phyloP scores from a whole-genome alignment of 106 monocot genomes.

The Xerophyta viscosa region DNA sequence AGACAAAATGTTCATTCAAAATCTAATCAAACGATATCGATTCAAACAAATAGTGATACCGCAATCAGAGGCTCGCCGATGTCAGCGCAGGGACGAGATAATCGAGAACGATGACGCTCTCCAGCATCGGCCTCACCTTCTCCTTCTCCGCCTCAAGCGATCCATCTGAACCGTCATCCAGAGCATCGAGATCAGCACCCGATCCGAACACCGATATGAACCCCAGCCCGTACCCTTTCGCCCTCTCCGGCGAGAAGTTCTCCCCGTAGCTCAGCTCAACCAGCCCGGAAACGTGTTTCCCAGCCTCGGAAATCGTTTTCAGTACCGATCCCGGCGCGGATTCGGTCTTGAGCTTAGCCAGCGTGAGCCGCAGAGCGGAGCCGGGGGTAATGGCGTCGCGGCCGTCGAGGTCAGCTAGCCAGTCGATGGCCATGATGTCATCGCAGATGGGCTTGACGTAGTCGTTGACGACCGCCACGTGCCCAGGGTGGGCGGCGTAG shows the following conservation, averaged over 20 bases:
- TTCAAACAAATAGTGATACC: too few relatives aligned
- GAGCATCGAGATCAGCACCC: conserved; percentile 46
- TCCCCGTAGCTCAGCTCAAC: conserved; percentile 56
- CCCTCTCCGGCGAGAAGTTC: conserved; percentile 87
- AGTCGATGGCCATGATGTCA: conserved; percentile 81
- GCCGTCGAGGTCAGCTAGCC: conserved; percentile 28
- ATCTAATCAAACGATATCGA: too few relatives aligned
- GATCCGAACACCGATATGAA: conserved; percentile 46
- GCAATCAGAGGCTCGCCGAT: conserved; percentile 8
- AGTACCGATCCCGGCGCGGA: conserved; percentile 9
- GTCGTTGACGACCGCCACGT: conserved; percentile 50
- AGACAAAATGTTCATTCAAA: too few relatives aligned
- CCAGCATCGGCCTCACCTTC: conserved; percentile 56
- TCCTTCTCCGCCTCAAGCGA: conserved; percentile 48
- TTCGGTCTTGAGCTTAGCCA: conserved; percentile 52
- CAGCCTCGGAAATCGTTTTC: conserved; percentile 12
- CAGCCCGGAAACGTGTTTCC: neutral
- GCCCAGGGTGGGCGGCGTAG: conserved; percentile 58
- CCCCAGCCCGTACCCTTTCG: conserved; percentile 72
- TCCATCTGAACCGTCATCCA: conserved; percentile 22
- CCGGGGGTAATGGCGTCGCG: conserved; percentile 5
- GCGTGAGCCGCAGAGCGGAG: conserved; percentile 47
- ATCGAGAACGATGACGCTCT: conserved; percentile 59
- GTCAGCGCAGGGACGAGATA: conserved; percentile 32
- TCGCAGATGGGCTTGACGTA: conserved; percentile 55